These are phyloP conservation scores for Pezicula radicicola DNA, from an alignment of 2,329 filamentous ascomycete species.

Conservation along the genomic window DNA sequence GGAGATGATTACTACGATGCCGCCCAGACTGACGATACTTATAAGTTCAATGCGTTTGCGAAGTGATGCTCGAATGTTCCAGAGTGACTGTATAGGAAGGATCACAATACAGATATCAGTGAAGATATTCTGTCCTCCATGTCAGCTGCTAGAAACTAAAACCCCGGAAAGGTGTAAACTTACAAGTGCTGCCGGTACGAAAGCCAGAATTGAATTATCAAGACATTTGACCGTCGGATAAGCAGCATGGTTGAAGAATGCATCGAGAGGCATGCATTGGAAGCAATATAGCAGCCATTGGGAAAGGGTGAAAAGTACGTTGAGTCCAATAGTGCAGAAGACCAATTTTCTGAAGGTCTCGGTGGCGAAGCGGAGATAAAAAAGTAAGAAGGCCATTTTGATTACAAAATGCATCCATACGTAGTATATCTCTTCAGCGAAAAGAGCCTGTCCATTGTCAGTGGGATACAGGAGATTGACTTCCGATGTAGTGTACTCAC, in stretches of 20 bases:
- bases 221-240: constrained; percentile 24
- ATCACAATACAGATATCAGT: constrained; percentile 24
- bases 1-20: constrained; percentile 19
- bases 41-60: constrained; percentile 16
- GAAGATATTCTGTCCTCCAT: constrained; percentile 4
- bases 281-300: constrained; percentile 27
- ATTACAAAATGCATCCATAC: constrained; percentile 28
- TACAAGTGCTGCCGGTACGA: constrained; percentile 9
- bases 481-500: neutral
- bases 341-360: constrained; percentile 22
- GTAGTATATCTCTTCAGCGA: constrained; percentile 30
- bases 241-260: constrained; percentile 23
- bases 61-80: constrained; percentile 38
- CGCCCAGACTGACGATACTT: constrained; percentile 27
- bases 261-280: constrained; percentile 29
- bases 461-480: neutral
- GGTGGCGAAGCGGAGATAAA: constrained; percentile 27
- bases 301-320: constrained; percentile 22
- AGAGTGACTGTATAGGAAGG: constrained; percentile 37
- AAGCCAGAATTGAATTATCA: constrained; percentile 6
- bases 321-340: constrained; percentile 22
- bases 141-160: neutral
- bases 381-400: constrained; percentile 31
- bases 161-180: neutral
- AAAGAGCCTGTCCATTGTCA: constrained; percentile 17